A percentile compares a stretch with the other conserved stretches of the same genome.
Conservation (phyloP, 2,329 filamentous ascomycete species). For the Ceratocystis variospora region DNA sequence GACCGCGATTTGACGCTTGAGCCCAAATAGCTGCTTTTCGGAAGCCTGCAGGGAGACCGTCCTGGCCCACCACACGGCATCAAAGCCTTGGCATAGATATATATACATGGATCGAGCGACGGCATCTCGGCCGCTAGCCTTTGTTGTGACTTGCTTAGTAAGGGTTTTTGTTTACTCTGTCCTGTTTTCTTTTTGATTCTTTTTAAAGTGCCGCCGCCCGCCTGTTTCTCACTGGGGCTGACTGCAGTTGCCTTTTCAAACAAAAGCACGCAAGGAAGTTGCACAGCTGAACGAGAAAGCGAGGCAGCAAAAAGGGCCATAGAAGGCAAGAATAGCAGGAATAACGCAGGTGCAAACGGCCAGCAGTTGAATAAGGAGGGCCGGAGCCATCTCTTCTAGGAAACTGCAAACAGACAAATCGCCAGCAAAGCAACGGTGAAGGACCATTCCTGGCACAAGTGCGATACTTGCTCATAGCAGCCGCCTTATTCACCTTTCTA, state of each 20-base stretch:
- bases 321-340: not conserved
- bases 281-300: not conserved
- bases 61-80: not conserved
- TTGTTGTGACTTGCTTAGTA: not conserved
- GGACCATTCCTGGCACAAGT: not conserved
- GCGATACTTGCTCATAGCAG: not conserved
- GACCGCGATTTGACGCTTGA: not conserved
- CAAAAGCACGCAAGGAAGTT: not conserved
- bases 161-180: too few species aligned
- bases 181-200: not conserved
- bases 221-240: not conserved
- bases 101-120: not conserved
- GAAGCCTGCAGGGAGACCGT: not conserved
- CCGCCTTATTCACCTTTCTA: not conserved
- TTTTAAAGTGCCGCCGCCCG: not conserved
- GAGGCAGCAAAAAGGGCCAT: not conserved
- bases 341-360: not conserved
- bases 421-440: not conserved
- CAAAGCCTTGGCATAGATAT: not conserved
- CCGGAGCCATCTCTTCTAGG: not conserved
- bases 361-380: not conserved
- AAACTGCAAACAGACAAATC: not conserved
- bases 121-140: not conserved
- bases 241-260: not conserved
- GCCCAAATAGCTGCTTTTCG: not conserved